phyloP scores from a whole-genome alignment of 345 rosid genomes.

The Moricandia moricandioides region DNA sequence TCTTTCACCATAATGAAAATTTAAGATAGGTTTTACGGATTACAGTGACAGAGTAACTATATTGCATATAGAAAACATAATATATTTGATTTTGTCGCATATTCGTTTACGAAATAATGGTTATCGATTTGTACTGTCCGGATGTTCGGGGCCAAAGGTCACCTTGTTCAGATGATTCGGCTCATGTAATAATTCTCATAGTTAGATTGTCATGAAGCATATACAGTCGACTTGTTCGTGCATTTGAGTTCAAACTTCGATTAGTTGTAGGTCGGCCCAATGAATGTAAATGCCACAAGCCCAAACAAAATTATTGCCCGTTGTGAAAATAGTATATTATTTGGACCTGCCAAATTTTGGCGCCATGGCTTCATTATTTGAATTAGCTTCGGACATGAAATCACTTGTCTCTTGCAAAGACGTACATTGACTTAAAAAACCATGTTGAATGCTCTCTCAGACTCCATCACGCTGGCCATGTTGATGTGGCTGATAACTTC shows the following conservation, averaged over 20 bases:
- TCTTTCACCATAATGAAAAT: too few relatives aligned
- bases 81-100: too few relatives aligned
- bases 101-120: too few relatives aligned
- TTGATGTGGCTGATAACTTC: slow-evolving; percentile 5
- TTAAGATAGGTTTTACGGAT: too few relatives aligned
- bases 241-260: not conserved
- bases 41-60: too few relatives aligned
- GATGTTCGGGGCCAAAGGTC: too few relatives aligned
- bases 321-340: not conserved
- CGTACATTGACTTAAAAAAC: slow-evolving; percentile 2
- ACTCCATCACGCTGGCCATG: slow-evolving; percentile 11
- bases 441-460: not conserved
- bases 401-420: not conserved
- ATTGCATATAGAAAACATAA: too few relatives aligned
- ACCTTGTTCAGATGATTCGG: too few relatives aligned
- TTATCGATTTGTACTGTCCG: too few relatives aligned
- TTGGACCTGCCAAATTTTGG: not conserved
- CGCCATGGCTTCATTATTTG: not conserved
- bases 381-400: slow-evolving; percentile 6
- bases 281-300: not conserved
- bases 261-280: not conserved
- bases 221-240: too few relatives aligned
- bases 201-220: too few relatives aligned
- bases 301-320: not conserved
- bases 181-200: too few relatives aligned